A percentile compares a stretch with the other conserved stretches of the same genome.
phyloP scores from a whole-genome alignment of 805 yeast species.

The Lachancea quebecensis region DNA sequence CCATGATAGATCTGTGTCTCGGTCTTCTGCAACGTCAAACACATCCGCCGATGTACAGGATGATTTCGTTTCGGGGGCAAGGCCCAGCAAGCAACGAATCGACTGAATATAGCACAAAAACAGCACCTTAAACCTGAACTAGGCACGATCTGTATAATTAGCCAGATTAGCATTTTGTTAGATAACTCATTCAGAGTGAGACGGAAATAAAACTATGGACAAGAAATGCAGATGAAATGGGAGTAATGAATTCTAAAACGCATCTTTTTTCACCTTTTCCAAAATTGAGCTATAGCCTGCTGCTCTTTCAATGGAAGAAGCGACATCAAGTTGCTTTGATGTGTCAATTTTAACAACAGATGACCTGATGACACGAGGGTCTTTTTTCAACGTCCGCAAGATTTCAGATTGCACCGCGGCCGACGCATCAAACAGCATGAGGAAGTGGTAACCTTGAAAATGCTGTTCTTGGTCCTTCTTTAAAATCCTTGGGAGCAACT shows the following conservation, averaged over 20 bases:
- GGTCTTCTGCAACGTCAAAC: conserved; percentile 32
- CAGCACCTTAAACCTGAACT: neutral
- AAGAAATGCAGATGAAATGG: neutral
- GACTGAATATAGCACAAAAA: conserved; percentile 8
- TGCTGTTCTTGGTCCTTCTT: conserved; percentile 83
- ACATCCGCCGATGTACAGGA: conserved; percentile 27
- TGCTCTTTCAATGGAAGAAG: conserved; percentile 48
- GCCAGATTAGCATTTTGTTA: no score
- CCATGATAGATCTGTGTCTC: conserved; percentile 24
- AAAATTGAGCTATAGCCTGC: conserved; percentile 24
- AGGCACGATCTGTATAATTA: neutral
- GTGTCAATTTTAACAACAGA: conserved; percentile 60
- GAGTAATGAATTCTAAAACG: neutral
- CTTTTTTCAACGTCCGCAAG: conserved; percentile 68
- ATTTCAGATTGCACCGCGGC: conserved; percentile 83
- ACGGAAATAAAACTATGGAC: conserved; percentile 1
- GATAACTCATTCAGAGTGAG: no score
- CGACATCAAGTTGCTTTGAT: conserved; percentile 45
- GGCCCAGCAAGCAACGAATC: conserved; percentile 17
- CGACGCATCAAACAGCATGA: conserved; percentile 81
- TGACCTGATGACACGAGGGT: conserved; percentile 85
- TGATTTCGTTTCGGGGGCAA: conserved; percentile 14
- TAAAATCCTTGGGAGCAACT: conserved; percentile 71
- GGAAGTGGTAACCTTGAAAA: conserved; percentile 83
- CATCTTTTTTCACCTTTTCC: conserved; percentile 15